Percentiles rank a stretch among this genome's conserved stretches.
Evolutionary conservation across 306 rosid genomes (phyloP).

Genomic region (Morella rubra): DNA sequence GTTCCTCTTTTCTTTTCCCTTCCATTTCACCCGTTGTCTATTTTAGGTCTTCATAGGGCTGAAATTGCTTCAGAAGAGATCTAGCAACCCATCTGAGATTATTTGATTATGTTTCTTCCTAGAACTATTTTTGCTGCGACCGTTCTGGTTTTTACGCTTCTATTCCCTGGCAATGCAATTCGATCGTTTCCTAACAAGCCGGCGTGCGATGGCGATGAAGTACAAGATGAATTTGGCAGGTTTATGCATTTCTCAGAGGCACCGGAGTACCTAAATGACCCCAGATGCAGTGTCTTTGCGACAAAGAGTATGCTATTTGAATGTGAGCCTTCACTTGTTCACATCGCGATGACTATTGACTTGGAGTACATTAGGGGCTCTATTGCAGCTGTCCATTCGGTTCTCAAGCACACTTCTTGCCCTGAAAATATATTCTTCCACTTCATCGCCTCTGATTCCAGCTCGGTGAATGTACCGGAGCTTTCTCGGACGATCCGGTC

Average conservation of each 20-base stretch:
- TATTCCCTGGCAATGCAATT: slow-evolving; percentile 33
- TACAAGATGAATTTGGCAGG: slow-evolving; percentile 21
- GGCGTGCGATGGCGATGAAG: slow-evolving; percentile 14
- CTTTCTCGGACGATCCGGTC: slow-evolving; percentile 38
- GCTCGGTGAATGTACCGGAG: slow-evolving; percentile 26
- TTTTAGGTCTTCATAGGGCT: not conserved
- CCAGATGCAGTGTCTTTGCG: slow-evolving; percentile 37
- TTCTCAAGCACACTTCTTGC: slow-evolving; percentile 72
- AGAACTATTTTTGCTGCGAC: slow-evolving; percentile 28
- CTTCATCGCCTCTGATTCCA: slow-evolving; percentile 73
- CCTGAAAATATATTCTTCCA: slow-evolving; percentile 81
- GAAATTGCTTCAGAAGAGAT: not conserved
- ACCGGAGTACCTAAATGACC: slow-evolving; percentile 59
- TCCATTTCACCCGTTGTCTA: not conserved
- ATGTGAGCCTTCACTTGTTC: slow-evolving; percentile 61
- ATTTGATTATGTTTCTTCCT: slow-evolving; percentile 30
- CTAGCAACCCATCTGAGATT: not conserved
- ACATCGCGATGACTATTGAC: slow-evolving; percentile 82
- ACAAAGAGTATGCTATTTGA: slow-evolving; percentile 3
- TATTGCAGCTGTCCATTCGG: slow-evolving; percentile 77
- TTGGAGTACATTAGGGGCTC: slow-evolving; percentile 74
- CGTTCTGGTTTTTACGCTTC: slow-evolving; percentile 22
- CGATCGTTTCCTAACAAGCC: slow-evolving; percentile 41
- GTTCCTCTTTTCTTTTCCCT: not conserved
- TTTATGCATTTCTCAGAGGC: slow-evolving; percentile 53